Evolutionary conservation across 176 grass and related monocot species (phyloP).

Genomic region (Alopecurus myosuroides): DNA sequence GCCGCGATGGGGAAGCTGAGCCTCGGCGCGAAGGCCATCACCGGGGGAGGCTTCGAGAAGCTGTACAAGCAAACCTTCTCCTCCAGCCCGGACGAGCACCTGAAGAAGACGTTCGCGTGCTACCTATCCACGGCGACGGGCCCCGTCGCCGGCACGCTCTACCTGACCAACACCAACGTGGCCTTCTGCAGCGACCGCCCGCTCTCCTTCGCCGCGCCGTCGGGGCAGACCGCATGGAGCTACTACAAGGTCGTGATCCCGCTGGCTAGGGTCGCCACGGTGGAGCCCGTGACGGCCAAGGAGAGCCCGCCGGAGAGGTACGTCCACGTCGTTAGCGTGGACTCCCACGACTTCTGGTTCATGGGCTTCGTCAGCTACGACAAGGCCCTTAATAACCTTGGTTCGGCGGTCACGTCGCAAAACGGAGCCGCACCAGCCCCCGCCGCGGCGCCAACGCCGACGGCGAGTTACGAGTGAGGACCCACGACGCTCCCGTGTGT

Average conservation of each 20-base stretch:
- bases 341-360: constrained; percentile 93
- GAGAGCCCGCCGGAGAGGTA: constrained; percentile 68
- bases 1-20: constrained; percentile 85
- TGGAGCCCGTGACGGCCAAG: constrained; percentile 43
- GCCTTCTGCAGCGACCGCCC: constrained; percentile 95
- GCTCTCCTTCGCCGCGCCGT: constrained; percentile 70
- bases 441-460: not conserved
- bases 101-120: constrained; percentile 40
- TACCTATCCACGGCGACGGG: constrained; percentile 86
- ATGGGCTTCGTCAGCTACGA: constrained; percentile 93
- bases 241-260: constrained; percentile 78
- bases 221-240: constrained; percentile 70
- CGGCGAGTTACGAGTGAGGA: not conserved
- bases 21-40: constrained; percentile 66
- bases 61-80: constrained; percentile 86
- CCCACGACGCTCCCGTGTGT: not conserved
- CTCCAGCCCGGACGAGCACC: constrained; percentile 37
- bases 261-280: constrained; percentile 36
- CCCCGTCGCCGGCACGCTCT: constrained; percentile 87
- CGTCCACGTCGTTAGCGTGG: constrained; percentile 53
- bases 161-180: constrained; percentile 59
- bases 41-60: constrained; percentile 66
- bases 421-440: not conserved
- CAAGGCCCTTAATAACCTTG: constrained; percentile 63
- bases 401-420: constrained; percentile 16